Conservation (phyloP, 768 basidiomycete genomes). For the Trametes meyenii region DNA sequence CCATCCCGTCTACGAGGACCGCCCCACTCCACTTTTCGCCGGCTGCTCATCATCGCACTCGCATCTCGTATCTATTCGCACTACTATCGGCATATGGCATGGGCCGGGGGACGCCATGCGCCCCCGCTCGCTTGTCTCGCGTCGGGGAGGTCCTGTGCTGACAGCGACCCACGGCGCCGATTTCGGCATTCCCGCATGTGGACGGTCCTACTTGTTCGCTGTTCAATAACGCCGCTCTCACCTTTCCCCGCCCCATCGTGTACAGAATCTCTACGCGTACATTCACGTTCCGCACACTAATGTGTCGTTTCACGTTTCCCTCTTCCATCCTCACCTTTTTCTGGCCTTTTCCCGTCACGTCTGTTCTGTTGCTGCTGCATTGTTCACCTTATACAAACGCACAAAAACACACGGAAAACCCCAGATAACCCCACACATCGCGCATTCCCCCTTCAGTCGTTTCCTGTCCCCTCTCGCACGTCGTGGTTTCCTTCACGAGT, state of each 20-base stretch:
- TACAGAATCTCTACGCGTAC: slow-evolving; percentile 39
- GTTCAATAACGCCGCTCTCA: slow-evolving; percentile 26
- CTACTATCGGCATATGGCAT: slow-evolving; percentile 24
- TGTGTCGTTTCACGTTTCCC: slow-evolving; percentile 35
- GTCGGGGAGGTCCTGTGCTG: slow-evolving; percentile 7
- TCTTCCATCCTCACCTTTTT: slow-evolving; percentile 31
- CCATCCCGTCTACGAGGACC: slow-evolving; percentile 60
- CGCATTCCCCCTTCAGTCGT: slow-evolving; percentile 31
- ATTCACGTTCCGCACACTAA: slow-evolving; percentile 43
- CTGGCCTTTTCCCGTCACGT: slow-evolving; percentile 34
- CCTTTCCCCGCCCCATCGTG: slow-evolving; percentile 32
- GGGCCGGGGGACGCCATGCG: slow-evolving; percentile 14
- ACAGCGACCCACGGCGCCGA: slow-evolving; percentile 17
- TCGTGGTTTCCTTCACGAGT: slow-evolving; percentile 33
- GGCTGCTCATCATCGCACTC: slow-evolving; percentile 28
- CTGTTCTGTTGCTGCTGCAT: slow-evolving; percentile 39
- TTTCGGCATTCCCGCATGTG: slow-evolving; percentile 26
- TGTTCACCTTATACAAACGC: slow-evolving; percentile 42
- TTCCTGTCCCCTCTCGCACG: slow-evolving; percentile 28
- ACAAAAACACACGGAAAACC: slow-evolving; percentile 53
- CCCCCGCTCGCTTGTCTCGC: slow-evolving; percentile 4
- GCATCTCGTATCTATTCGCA: slow-evolving; percentile 40
- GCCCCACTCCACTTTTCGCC: slow-evolving; percentile 36
- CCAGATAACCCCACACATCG: slow-evolving; percentile 42
- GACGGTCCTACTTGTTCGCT: slow-evolving; percentile 25